phyloP scores from a whole-genome alignment of 306 rosid genomes.

The Lotus japonicus region DNA sequence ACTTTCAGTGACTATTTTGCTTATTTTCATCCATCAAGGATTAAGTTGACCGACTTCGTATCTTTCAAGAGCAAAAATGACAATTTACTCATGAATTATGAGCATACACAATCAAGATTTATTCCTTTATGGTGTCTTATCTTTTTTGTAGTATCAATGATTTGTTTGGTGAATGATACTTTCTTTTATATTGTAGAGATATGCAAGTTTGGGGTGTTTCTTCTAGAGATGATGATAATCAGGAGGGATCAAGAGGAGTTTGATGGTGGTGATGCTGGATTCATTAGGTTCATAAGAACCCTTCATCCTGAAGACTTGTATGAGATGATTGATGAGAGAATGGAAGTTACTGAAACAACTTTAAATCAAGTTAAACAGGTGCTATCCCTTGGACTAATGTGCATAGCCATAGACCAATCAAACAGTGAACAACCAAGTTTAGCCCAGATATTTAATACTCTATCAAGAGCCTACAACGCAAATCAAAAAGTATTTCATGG shows the following conservation, averaged over 20 bases:
- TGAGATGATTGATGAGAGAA: conserved; percentile 38
- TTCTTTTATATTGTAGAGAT: conserved; percentile 30
- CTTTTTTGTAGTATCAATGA: neutral
- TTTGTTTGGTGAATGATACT: neutral
- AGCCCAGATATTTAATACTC: conserved; percentile 20
- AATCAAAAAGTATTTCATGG: conserved; percentile 25
- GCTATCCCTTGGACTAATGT: conserved; percentile 41
- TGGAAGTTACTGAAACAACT: conserved; percentile 32
- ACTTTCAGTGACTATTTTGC: too few species aligned
- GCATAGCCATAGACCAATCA: conserved; percentile 50
- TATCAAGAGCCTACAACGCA: conserved; percentile 34
- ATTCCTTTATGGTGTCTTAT: neutral
- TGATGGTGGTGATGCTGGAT: conserved; percentile 30
- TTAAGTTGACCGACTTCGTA: too few species aligned
- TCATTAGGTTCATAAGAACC: conserved; percentile 31
- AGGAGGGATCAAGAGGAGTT: conserved; percentile 32
- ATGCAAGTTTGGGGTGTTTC: conserved; percentile 46
- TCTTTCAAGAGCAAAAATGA: too few species aligned
- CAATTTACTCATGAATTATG: too few species aligned
- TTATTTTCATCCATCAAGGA: too few species aligned
- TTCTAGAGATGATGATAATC: conserved; percentile 42
- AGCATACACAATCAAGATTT: neutral
- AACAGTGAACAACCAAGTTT: conserved; percentile 27
- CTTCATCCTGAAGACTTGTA: conserved; percentile 37
- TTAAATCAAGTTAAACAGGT: conserved; percentile 33